A percentile compares a stretch with the other conserved stretches of the same genome.
Conservation (phyloP, 2,329 filamentous ascomycete genomes). For the Rhynchosporium agropyri region DNA sequence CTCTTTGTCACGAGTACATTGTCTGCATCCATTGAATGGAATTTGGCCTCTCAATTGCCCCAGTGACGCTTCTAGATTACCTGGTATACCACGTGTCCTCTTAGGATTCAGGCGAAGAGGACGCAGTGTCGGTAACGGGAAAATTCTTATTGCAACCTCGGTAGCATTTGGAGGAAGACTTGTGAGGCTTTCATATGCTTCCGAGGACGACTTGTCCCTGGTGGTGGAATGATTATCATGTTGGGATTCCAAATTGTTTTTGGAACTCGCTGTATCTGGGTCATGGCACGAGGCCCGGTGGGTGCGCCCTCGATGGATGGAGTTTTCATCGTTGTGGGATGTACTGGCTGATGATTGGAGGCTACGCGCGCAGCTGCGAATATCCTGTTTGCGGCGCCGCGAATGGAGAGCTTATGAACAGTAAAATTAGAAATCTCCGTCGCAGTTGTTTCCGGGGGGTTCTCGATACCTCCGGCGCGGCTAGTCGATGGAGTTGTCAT, state of each 20-base stretch:
- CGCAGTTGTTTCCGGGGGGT: not conserved
- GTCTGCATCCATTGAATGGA: not conserved
- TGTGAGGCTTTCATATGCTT: not conserved
- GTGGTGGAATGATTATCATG: not conserved
- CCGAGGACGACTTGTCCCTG: not conserved
- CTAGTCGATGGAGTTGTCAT: not conserved
- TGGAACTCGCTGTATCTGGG: not conserved
- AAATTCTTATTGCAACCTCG: not conserved
- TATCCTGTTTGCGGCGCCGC: not conserved
- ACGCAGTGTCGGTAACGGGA: not conserved
- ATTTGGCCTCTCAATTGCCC: not conserved
- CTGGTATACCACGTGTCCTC: not conserved
- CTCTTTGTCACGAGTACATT: not conserved
- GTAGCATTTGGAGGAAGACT: not conserved
- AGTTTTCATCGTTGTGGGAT: not conserved
- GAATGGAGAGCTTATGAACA: not conserved
- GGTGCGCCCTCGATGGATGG: not conserved
- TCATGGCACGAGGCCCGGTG: not conserved
- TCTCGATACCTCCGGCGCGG: not conserved
- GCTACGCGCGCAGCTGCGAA: not conserved
- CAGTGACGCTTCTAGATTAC: not conserved
- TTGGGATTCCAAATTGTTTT: not conserved
- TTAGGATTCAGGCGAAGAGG: not conserved
- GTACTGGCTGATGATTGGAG: not conserved
- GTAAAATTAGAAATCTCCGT: not conserved